These are phyloP conservation scores for Xylaria telfairii DNA, from an alignment of 495 filamentous ascomycete genomes.

Conservation along the genomic window DNA sequence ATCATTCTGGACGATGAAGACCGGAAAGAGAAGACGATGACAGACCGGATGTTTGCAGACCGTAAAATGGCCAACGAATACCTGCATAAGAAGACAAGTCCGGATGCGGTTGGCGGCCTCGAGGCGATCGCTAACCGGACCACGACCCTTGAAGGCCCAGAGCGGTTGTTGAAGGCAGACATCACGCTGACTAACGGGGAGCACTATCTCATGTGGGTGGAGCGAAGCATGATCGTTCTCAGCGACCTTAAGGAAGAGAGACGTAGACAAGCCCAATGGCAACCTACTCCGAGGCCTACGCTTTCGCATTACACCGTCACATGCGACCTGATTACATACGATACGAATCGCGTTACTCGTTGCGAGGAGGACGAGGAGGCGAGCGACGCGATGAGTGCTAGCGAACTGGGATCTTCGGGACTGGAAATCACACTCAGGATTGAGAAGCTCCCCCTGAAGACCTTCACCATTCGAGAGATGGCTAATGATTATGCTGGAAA, in stretches of 20 bases:
- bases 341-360: not conserved
- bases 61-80: constrained; percentile 26
- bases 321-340: constrained; percentile 16
- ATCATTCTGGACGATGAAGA: constrained; percentile 1
- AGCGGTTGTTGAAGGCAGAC: constrained; percentile 2
- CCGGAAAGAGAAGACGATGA: not conserved
- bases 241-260: not conserved
- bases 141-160: constrained; percentile 1
- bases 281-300: constrained; percentile 5
- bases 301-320: constrained; percentile 11
- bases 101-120: not conserved
- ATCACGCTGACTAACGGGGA: not conserved
- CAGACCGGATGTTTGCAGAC: constrained; percentile 13
- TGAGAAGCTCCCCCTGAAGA: constrained; percentile 4
- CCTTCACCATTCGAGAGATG: constrained; percentile 14
- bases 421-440: not conserved
- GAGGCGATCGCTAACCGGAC: not conserved
- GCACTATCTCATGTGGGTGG: constrained; percentile 13
- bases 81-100: constrained; percentile 3
- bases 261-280: not conserved
- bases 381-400: not conserved
- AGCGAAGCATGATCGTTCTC: not conserved
- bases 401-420: not conserved
- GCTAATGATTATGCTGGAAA: constrained; percentile 20
- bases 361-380: constrained; percentile 8